Conservation (phyloP, 2,329 filamentous ascomycete genomes). For the Emergomyces pasteurianus region DNA sequence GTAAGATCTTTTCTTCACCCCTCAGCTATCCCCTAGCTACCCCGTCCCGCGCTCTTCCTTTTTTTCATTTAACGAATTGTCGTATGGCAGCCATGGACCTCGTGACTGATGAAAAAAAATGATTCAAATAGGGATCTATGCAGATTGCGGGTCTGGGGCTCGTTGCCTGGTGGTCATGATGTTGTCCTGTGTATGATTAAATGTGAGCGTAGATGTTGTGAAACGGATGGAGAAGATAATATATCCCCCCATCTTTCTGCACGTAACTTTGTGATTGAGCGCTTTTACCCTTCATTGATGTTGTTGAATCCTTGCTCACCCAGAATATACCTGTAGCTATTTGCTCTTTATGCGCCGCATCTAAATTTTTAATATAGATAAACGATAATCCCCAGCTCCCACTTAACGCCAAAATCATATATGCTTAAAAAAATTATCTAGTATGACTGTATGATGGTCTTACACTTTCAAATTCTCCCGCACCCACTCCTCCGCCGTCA, state of each 20-base stretch:
- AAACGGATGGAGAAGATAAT: too few relatives aligned
- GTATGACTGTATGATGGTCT: background rate
- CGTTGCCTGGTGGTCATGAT: conserved; percentile 34
- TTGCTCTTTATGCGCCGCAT: background rate
- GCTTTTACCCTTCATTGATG: background rate
- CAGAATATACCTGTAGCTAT: background rate
- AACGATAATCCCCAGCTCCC: background rate
- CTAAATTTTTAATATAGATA: background rate
- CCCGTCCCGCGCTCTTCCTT: too few relatives aligned
- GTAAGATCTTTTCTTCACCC: conserved; percentile 18
- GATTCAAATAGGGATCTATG: conserved; percentile 31
- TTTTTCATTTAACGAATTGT: background rate
- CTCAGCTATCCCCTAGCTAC: too few relatives aligned
- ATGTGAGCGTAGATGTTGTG: background rate
- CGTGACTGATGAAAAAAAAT: conserved; percentile 7
- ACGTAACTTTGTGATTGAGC: too few relatives aligned
- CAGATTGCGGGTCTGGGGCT: conserved; percentile 35
- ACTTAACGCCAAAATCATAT: background rate
- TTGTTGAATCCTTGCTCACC: background rate
- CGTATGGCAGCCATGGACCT: background rate
- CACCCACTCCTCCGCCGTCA: conserved; percentile 14
- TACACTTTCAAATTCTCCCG: background rate
- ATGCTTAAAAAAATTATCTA: background rate
- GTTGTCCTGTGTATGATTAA: too few relatives aligned
- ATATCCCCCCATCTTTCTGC: too few relatives aligned